Conservation (phyloP, 805 yeast genomes). For the Babjeviella inositovora region DNA sequence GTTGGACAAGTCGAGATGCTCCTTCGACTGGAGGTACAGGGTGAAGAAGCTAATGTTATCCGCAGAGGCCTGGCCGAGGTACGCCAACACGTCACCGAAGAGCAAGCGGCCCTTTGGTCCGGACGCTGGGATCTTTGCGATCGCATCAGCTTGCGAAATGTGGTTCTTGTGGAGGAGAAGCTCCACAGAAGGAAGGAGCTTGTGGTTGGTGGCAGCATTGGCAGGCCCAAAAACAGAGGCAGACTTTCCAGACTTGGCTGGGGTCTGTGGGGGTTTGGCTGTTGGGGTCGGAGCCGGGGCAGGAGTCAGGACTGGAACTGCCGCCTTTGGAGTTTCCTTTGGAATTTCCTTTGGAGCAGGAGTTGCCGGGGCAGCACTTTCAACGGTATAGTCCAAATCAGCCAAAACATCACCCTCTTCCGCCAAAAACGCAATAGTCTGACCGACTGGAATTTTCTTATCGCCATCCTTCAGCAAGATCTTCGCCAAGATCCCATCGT, state of each 20-base stretch:
- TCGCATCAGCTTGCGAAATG: slow-evolving; percentile 57
- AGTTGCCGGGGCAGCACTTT: slow-evolving; percentile 8
- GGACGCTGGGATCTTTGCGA: slow-evolving; percentile 57
- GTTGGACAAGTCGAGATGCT: slow-evolving; percentile 59
- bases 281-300: slow-evolving; percentile 4
- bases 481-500: slow-evolving; percentile 82
- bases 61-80: slow-evolving; percentile 53
- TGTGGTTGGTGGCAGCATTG: slow-evolving; percentile 51
- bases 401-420: slow-evolving; percentile 76
- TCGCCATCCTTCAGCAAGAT: slow-evolving; percentile 60
- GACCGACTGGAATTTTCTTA: slow-evolving; percentile 70
- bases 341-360: slow-evolving; percentile 6
- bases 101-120: slow-evolving; percentile 83
- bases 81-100: slow-evolving; percentile 84
- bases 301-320: slow-evolving; percentile 5
- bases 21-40: slow-evolving; percentile 33
- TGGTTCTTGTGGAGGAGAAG: slow-evolving; percentile 41
- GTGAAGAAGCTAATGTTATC: slow-evolving; percentile 38
- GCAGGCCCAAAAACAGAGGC: slow-evolving; percentile 8
- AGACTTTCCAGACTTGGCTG: slow-evolving; percentile 2
- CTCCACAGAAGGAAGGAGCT: slow-evolving; percentile 67
- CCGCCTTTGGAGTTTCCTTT: slow-evolving; percentile 5
- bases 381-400: slow-evolving; percentile 41
- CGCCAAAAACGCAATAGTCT: slow-evolving; percentile 77
- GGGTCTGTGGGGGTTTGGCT: slow-evolving; percentile 3